Percentiles rank a stretch among this genome's conserved stretches.
Evolutionary conservation across 2,329 filamentous ascomycete genomes (phyloP).

Genomic region (Penicillium sp.): DNA sequence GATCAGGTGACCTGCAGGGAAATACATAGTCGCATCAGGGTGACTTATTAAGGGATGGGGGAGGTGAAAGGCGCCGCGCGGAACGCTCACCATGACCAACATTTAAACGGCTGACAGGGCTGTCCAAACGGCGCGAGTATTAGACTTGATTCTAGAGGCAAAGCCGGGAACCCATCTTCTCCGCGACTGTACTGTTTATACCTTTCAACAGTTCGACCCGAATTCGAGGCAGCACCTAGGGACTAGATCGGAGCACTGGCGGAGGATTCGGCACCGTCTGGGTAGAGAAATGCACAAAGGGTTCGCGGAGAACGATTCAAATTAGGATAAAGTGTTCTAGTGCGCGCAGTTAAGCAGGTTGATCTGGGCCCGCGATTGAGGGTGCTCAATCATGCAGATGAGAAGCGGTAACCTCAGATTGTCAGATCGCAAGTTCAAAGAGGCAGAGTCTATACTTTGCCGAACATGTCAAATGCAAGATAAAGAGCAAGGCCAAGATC

Average conservation of each 20-base stretch:
- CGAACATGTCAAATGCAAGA: not conserved
- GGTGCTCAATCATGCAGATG: too few species aligned
- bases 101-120: not conserved
- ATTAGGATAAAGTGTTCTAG: too few species aligned
- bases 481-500: not conserved
- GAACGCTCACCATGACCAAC: not conserved
- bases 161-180: not conserved
- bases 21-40: not conserved
- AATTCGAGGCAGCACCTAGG: not conserved
- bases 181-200: conserved; percentile 1
- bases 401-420: too few species aligned
- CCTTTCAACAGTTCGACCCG: conserved; percentile 1
- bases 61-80: too few species aligned
- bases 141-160: not conserved
- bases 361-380: not conserved
- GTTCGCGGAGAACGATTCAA: not conserved
- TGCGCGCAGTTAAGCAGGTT: conserved; percentile 14
- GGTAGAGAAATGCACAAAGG: not conserved
- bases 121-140: not conserved
- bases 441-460: not conserved
- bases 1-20: too few species aligned
- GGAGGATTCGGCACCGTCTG: not conserved
- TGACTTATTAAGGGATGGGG: too few species aligned
- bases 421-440: too few species aligned
- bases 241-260: not conserved